Base-by-base conservation (phyloP, 2,329 filamentous ascomycete genomes). In the Colletotrichum sp. region DNA sequence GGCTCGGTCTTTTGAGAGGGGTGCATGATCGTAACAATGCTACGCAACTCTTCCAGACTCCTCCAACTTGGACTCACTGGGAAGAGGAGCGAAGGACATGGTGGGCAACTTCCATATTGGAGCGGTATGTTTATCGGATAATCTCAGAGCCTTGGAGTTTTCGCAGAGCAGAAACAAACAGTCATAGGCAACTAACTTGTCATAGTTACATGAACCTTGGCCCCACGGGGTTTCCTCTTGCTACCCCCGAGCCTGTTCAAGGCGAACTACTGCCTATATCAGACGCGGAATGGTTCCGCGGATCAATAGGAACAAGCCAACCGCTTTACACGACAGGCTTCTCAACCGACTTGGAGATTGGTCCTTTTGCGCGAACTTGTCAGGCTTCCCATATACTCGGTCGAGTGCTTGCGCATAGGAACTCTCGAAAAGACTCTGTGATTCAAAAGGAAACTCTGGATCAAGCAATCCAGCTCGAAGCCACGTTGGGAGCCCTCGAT, bases 61-160 rank as follows among this genome's bases (percentile, higher is more conserved):
- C 78, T 4, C 73, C 78, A 8, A 81, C 81, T 3, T 82, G 80
- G 78, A 81, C 80, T 4, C 78, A 77, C 13, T 78, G 81, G 48
- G 83, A 85, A 74, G 84, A 85, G 67, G 79, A 81, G 34, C 79
- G 81, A 2, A 78, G 84, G 7, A 78, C 79, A 2, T 84, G 82
- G 82, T 85, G 83, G 83, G 78, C 80, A 3, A 77, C 82, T 1
- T 78, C 83, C 15, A 80, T 82, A 18, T 79, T 85, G 2, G 83
- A 85, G 36, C 77, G 83, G 81, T 82, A 77, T n/a, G 74, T 76
- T 10, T 27, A 48, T n/a, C 18, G 9, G 39, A n/a, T 6, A 48
- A 48, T n/a, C 5, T 10, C 39, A 48, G 13, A n/a, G 8, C 22
- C 16, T 52, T 12, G 25, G 18, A 18, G 25, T 15, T 32, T 27